Conservation (phyloP, 2,329 filamentous ascomycete species). For the Aureobasidium sp. region DNA sequence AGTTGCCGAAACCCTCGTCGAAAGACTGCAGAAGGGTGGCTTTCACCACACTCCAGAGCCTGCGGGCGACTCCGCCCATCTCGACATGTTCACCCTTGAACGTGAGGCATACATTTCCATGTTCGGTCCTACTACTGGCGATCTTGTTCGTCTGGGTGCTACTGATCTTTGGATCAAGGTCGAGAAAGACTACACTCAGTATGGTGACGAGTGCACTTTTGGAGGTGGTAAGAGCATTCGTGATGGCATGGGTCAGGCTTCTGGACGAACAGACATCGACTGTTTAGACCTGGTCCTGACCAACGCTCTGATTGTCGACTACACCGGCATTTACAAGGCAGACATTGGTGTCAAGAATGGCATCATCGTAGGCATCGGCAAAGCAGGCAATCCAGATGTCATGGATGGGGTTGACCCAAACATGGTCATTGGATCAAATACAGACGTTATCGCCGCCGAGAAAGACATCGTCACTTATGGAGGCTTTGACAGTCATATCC, state of each 20-base stretch:
- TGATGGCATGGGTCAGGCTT: conserved; percentile 93
- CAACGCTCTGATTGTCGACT: conserved; percentile 86
- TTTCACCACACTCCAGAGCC: conserved; percentile 73
- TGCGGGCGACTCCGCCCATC: conserved; percentile 45
- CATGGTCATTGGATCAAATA: conserved; percentile 79
- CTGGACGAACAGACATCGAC: conserved; percentile 63
- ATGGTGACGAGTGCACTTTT: conserved; percentile 93
- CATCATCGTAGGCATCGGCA: conserved; percentile 79
- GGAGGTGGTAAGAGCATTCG: conserved; percentile 89
- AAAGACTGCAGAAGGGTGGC: conserved; percentile 60
- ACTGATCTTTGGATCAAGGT: conserved; percentile 89
- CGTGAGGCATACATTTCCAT: conserved; percentile 73
- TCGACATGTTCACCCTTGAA: conserved; percentile 64
- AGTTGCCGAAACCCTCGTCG: conserved; percentile 59
- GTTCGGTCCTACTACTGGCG: conserved; percentile 89
- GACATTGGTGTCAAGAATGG: conserved; percentile 92
- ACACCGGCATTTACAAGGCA: conserved; percentile 89
- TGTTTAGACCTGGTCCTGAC: conserved; percentile 78
- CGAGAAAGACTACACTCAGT: conserved; percentile 74
- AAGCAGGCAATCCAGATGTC: conserved; percentile 93
- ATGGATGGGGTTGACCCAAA: conserved; percentile 78
- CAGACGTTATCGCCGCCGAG: conserved; percentile 87
- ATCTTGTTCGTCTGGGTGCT: conserved; percentile 70
- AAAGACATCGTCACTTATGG: conserved; percentile 86
- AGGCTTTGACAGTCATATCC: conserved; percentile 83